Evolutionary conservation across 1,284 basidiomycete species (phyloP).

Genomic region (Rhodofomes roseus): DNA sequence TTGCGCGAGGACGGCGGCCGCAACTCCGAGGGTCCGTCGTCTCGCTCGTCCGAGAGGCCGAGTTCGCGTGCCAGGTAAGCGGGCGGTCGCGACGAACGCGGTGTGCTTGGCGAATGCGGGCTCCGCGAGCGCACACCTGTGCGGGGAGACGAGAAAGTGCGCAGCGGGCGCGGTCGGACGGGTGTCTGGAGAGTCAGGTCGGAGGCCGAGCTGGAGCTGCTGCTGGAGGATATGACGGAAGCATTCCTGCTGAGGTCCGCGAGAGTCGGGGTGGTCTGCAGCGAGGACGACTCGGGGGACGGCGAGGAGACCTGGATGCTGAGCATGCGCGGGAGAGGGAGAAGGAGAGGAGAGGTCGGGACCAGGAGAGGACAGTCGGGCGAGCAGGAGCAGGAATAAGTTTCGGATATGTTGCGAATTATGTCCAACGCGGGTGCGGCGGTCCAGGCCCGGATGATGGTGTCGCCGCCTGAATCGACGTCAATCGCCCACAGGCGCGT

Average conservation of each 20-base stretch:
- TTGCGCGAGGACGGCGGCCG: constrained; percentile 29
- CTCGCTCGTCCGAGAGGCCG: constrained; percentile 38
- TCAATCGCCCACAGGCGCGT: neutral
- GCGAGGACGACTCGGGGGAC: constrained; percentile 30
- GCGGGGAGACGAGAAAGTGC: constrained; percentile 63
- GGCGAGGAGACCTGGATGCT: constrained; percentile 35
- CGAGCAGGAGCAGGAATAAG: neutral
- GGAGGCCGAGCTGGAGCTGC: constrained; percentile 52
- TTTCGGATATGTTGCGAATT: constrained; percentile 6
- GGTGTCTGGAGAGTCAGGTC: constrained; percentile 39
- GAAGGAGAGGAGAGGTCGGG: constrained; percentile 9
- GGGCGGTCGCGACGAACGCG: constrained; percentile 44
- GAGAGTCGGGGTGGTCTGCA: constrained; percentile 37
- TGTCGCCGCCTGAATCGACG: constrained; percentile 10
- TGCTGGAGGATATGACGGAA: constrained; percentile 69
- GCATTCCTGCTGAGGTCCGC: constrained; percentile 71
- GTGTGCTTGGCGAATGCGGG: constrained; percentile 45
- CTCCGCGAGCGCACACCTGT: constrained; percentile 41
- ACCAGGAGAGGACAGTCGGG: neutral
- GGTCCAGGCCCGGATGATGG: constrained; percentile 7
- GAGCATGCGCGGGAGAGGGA: constrained; percentile 33
- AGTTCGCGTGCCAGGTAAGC: constrained; percentile 61
- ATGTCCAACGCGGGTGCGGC: neutral
- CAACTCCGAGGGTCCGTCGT: constrained; percentile 22
- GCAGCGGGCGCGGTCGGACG: constrained; percentile 53